Evolutionary conservation across 192 early-diverging fungal genomes (phyloP).

Genomic region (Rhizophlyctis rosea): DNA sequence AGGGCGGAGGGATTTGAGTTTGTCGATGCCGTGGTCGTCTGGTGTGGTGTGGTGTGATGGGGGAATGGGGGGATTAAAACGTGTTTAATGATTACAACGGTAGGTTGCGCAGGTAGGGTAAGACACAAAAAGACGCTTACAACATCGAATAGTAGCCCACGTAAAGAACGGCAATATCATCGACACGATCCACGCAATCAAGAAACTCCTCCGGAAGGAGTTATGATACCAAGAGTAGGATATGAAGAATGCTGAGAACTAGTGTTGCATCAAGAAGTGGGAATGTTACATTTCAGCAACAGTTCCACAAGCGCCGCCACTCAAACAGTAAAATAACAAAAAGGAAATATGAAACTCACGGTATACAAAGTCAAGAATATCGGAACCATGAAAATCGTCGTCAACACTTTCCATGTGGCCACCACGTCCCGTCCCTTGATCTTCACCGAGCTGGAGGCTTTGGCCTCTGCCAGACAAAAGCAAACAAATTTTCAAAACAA

Average conservation of each 20-base stretch:
- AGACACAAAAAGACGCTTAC: constrained; percentile 1
- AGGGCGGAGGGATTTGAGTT: constrained; percentile 73
- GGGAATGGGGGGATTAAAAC: too few relatives aligned
- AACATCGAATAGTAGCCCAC: constrained; percentile 33
- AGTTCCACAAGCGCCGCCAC: too few relatives aligned
- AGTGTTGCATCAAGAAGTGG: not conserved
- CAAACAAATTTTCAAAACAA: constrained; percentile 1
- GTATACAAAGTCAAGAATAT: constrained; percentile 34
- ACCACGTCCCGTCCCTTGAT: constrained; percentile 92
- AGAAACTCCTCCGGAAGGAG: constrained; percentile 31
- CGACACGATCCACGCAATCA: constrained; percentile 34
- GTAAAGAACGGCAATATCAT: constrained; percentile 53
- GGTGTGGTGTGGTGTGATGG: too few relatives aligned
- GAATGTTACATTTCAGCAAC: not conserved
- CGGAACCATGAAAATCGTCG: constrained; percentile 52
- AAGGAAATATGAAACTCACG: constrained; percentile 4
- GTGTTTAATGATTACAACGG: too few relatives aligned
- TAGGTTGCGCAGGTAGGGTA: too few relatives aligned
- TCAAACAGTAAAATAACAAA: not conserved
- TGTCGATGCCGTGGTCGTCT: constrained; percentile 40
- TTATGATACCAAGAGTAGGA: constrained; percentile 18
- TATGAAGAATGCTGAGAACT: constrained; percentile 13
- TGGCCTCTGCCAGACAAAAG: constrained; percentile 66
- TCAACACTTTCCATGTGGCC: constrained; percentile 84
- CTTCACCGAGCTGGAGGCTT: constrained; percentile 89